A percentile compares a stretch with the other conserved stretches of the same genome.
phyloP scores from a whole-genome alignment of 2,329 filamentous ascomycete species.

The Fusarium marasasianum region DNA sequence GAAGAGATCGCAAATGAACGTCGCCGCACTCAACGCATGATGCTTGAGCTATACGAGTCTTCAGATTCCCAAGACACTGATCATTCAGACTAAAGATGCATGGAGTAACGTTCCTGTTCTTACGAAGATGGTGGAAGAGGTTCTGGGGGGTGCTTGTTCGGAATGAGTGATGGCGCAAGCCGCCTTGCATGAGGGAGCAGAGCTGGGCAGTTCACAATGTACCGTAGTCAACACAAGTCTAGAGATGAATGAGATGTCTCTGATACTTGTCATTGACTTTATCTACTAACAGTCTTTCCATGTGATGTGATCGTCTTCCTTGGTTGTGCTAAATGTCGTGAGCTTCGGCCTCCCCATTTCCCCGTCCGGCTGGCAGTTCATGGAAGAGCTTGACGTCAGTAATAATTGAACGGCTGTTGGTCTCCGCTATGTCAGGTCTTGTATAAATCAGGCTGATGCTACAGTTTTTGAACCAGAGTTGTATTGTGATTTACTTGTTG shows the following conservation, averaged over 20 bases:
- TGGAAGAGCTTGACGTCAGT: no score
- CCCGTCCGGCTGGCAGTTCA: neutral
- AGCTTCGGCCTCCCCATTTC: neutral
- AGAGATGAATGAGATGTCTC: neutral
- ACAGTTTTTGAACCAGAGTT: neutral
- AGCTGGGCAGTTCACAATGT: neutral
- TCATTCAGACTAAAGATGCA: neutral
- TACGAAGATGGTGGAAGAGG: neutral
- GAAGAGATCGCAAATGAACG: neutral
- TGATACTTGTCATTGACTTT: neutral
- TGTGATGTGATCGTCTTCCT: neutral
- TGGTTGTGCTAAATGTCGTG: neutral
- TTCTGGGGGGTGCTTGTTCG: neutral
- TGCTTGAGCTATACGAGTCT: neutral
- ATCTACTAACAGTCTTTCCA: neutral
- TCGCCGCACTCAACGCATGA: neutral
- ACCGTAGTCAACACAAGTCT: neutral
- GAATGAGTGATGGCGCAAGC: neutral
- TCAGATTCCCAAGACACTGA: neutral
- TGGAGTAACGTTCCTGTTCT: neutral
- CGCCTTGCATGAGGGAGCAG: neutral
- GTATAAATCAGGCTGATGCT: no score
- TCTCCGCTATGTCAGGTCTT: no score
- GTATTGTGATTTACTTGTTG: rapidly evolving
- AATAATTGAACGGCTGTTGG: no score